phyloP scores from a whole-genome alignment of 2,329 filamentous ascomycete species.

The Blastomyces gilchristii region DNA sequence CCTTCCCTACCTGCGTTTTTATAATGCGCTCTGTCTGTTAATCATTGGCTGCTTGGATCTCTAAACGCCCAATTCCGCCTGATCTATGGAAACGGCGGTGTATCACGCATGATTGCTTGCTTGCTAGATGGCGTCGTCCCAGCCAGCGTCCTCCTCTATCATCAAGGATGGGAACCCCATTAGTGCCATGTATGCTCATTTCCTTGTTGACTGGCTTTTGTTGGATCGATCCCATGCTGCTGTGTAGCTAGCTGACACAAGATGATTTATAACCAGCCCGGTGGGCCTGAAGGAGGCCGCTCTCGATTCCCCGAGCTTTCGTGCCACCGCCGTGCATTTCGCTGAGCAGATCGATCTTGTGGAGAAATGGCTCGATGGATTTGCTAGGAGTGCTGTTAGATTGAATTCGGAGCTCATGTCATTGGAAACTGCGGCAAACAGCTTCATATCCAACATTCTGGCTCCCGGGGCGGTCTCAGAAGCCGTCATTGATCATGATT shows the following conservation, averaged over 20 bases:
- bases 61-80: not conserved
- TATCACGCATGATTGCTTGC: conserved; percentile 8
- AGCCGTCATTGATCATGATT: conserved; percentile 85
- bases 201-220: not conserved
- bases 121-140: conserved; percentile 30
- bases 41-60: no score
- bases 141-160: conserved; percentile 28
- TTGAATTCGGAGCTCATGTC: conserved; percentile 56
- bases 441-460: conserved; percentile 64
- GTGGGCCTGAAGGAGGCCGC: conserved; percentile 89
- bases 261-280: conserved; percentile 42
- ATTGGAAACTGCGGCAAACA: conserved; percentile 69
- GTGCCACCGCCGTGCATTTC: conserved; percentile 76
- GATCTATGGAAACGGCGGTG: conserved; percentile 16
- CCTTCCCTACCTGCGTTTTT: not conserved
- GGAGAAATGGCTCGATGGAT: conserved; percentile 81
- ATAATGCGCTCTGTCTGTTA: not conserved
- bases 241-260: conserved; percentile 13
- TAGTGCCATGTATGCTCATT: conserved; percentile 35
- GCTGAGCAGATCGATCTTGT: conserved; percentile 82
- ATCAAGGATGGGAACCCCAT: conserved; percentile 37
- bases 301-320: conserved; percentile 92
- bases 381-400: conserved; percentile 52
- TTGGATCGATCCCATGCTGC: not conserved
- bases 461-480: conserved; percentile 66